These are phyloP conservation scores for Pelargonium nanum DNA, from an alignment of 345 rosid species.

Conservation along the genomic window DNA sequence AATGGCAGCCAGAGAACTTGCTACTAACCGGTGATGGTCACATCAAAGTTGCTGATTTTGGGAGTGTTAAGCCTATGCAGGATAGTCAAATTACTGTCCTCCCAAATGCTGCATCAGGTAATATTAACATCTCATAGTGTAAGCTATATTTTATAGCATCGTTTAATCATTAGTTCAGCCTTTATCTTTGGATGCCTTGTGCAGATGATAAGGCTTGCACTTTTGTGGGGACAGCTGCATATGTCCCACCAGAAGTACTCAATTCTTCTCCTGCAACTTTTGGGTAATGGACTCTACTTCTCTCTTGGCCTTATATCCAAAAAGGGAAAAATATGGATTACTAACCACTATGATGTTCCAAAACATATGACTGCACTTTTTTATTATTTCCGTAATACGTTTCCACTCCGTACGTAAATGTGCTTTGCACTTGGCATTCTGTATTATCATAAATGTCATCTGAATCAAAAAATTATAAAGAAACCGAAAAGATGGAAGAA, in stretches of 20 bases:
- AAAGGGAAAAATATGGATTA: too few relatives aligned
- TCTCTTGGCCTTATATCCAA: background rate
- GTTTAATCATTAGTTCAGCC: background rate
- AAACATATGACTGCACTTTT: too few relatives aligned
- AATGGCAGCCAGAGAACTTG: constrained; percentile 90
- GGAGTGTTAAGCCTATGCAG: constrained; percentile 97
- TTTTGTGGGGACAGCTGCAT: constrained; percentile 97
- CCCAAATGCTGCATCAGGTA: constrained; percentile 93
- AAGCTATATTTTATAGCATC: background rate
- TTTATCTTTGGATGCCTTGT: constrained; percentile 5
- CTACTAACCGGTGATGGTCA: constrained; percentile 72
- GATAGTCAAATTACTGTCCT: constrained; percentile 81
- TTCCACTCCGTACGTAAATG: too few relatives aligned
- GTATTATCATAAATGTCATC: too few relatives aligned
- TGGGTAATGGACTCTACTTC: constrained; percentile 40
- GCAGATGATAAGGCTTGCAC: constrained; percentile 93
- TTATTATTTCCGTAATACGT: too few relatives aligned
- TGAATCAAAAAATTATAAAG: too few relatives aligned
- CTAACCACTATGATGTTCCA: too few relatives aligned
- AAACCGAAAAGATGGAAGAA: too few relatives aligned
- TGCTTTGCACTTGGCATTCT: too few relatives aligned
- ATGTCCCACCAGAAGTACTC: constrained; percentile 97
- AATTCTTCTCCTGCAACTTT: constrained; percentile 97
- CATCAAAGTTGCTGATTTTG: constrained; percentile 93
- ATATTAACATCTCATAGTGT: constrained; percentile 7